Conservation (phyloP, 768 basidiomycete species). For the Tricholoma furcatifolium region DNA sequence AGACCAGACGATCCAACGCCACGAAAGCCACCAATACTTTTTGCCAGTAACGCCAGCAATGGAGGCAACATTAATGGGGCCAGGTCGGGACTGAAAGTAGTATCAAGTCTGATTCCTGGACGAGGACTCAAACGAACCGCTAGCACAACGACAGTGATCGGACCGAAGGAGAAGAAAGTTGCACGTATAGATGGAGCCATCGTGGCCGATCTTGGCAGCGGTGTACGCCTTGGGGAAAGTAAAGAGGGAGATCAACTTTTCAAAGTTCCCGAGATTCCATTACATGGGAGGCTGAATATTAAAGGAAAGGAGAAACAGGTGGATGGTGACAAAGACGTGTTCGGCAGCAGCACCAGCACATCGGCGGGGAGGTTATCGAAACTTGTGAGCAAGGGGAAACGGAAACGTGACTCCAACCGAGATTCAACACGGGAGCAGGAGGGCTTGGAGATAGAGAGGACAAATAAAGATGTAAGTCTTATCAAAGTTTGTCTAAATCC, state of each 20-base stretch:
- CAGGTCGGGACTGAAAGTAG: constrained; percentile 28
- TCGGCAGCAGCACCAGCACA: constrained; percentile 33
- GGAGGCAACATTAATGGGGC: constrained; percentile 5
- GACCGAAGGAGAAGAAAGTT: constrained; percentile 34
- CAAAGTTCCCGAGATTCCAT: constrained; percentile 51
- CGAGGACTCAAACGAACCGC: constrained; percentile 16
- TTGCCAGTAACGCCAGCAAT: constrained; percentile 22
- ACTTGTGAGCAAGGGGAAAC: constrained; percentile 26
- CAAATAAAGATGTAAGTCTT: constrained; percentile 57
- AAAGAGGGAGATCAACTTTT: constrained; percentile 34
- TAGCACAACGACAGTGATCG: constrained; percentile 2
- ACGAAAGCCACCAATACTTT: constrained; percentile 56
- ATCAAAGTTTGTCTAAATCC: neutral
- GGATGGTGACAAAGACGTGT: constrained; percentile 31
- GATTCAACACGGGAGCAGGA: constrained; percentile 19
- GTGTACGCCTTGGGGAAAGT: constrained; percentile 29
- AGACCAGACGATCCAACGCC: constrained; percentile 82
- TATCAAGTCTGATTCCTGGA: constrained; percentile 22
- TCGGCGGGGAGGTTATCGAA: constrained; percentile 2
- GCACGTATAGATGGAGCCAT: constrained; percentile 17
- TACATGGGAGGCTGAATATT: constrained; percentile 18
- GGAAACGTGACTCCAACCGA: constrained; percentile 22
- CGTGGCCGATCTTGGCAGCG: constrained; percentile 36
- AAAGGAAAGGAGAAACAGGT: constrained; percentile 41
- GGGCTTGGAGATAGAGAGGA: constrained; percentile 42